A percentile compares a stretch with the other conserved stretches of the same genome.
Evolutionary conservation across 2,329 filamentous ascomycete genomes (phyloP).

Genomic region (Exserohilum rostratum): DNA sequence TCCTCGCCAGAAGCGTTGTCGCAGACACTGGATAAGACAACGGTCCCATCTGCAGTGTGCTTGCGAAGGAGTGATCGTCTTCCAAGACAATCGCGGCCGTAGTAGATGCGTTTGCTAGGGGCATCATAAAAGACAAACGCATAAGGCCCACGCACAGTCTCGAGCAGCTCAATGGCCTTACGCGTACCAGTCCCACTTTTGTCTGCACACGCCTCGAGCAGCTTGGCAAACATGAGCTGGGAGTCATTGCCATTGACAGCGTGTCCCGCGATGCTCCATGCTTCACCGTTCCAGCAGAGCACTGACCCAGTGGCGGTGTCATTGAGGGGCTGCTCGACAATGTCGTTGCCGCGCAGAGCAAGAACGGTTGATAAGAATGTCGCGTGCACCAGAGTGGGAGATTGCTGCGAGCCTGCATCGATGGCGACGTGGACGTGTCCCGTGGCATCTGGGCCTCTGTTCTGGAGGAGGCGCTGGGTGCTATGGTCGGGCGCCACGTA

Average conservation of each 20-base stretch:
- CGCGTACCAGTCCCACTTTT: conserved; percentile 6
- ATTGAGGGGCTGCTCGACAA: conserved; percentile 75
- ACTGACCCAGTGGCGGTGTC: conserved; percentile 64
- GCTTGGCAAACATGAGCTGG: conserved; percentile 66
- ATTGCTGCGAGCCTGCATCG: neutral
- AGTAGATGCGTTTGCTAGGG: conserved; percentile 68
- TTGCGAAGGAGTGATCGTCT: conserved; percentile 76
- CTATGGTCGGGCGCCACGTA: conserved; percentile 30
- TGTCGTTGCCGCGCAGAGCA: conserved; percentile 77
- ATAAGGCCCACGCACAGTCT: conserved; percentile 70
- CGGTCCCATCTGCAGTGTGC: conserved; percentile 54
- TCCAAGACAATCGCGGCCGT: conserved; percentile 85
- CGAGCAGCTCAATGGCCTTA: conserved; percentile 31
- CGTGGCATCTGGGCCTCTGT: conserved; percentile 43
- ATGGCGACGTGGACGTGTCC: conserved; percentile 25
- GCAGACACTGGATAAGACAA: conserved; percentile 45
- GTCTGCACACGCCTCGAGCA: conserved; percentile 50
- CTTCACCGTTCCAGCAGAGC: conserved; percentile 97
- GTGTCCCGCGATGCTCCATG: conserved; percentile 73
- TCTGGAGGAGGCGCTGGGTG: conserved; percentile 35
- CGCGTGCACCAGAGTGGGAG: conserved; percentile 42
- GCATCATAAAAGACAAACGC: conserved; percentile 85
- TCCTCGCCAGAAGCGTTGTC: conserved; percentile 46
- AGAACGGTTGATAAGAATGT: conserved; percentile 86
- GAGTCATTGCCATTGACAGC: conserved; percentile 79